Evolutionary conservation across 1,284 basidiomycete species (phyloP), one percentile per base, ranked within the genome.

Genomic region (Apiotrichum sp.): DNA sequence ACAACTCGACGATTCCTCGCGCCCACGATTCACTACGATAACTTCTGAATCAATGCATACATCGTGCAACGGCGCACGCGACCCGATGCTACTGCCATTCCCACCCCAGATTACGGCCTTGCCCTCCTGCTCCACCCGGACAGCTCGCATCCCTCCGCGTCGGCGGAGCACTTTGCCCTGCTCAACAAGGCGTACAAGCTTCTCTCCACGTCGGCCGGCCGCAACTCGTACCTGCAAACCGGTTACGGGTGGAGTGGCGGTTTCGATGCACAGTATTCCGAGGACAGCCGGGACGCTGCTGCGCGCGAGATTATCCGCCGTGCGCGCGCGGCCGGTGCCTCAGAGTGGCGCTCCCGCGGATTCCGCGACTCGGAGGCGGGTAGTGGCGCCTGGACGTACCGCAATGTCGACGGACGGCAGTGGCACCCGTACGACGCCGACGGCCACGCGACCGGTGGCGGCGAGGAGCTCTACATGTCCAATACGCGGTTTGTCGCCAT

Each of bases 71-170:
- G n/a, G n/a, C n/a, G n/a, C n/a, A n/a, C n/a, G n/a, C n/a, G n/a
- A n/a, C n/a, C n/a, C n/a, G 43, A 4, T 31, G 13, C 6, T 14
- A 32, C 6, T 13, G 6, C n/a, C n/a, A n/a, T n/a, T n/a, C n/a
- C n/a, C 29, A 49, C 38, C 29, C 8, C 55, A 77, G 74, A 77
- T 53, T 77, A 77, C 60, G 63, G 64, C 39, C 68, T 77, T 29
- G 75, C 75, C 1, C 60, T 72, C 8, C 49, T 77, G 7, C 63
- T 75, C n/a, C 75, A 77, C 57, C 75, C 75, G 8, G 75, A 77
- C 57, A 70, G 70, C 6, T 64, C 65, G 5, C 73, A 77, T 58
- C 73, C 73, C 2, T 72, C 73, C 3, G 67, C 75, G 3, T 73
- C 69, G 0, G 66, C 70, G 2, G 63, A 69, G 14, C 64, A 75